Conservation (phyloP, 352 stramenopile species). For the Phytophthora quininea region DNA sequence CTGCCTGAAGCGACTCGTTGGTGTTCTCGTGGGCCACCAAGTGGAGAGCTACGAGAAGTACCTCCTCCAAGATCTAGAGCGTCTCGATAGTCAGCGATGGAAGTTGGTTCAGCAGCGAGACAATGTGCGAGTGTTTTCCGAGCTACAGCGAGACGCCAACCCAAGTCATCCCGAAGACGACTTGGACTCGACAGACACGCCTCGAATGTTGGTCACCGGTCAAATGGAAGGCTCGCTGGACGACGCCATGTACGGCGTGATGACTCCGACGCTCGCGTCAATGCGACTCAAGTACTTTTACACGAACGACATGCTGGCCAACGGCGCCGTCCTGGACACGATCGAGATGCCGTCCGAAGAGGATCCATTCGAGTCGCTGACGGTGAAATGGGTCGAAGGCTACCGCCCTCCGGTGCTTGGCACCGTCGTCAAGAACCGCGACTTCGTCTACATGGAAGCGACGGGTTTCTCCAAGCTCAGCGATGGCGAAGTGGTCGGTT, state of each 20-base stretch:
- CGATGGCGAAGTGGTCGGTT: constrained; percentile 57
- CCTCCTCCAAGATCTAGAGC: constrained; percentile 29
- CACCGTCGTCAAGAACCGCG: constrained; percentile 37
- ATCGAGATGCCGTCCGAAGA: constrained; percentile 39
- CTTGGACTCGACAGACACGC: constrained; percentile 20
- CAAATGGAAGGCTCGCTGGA: constrained; percentile 32
- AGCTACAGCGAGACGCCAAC: constrained; percentile 8
- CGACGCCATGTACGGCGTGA: constrained; percentile 53
- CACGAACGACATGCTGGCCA: constrained; percentile 34
- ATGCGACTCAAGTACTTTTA: constrained; percentile 60
- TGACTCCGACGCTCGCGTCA: constrained; percentile 34
- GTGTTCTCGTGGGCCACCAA: constrained; percentile 36
- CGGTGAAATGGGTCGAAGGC: constrained; percentile 54
- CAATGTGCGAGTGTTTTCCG: constrained; percentile 35
- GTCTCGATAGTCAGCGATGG: constrained; percentile 36
- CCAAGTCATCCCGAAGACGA: constrained; percentile 6
- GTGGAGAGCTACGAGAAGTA: constrained; percentile 38
- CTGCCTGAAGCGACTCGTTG: constrained; percentile 36
- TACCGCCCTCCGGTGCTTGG: constrained; percentile 33
- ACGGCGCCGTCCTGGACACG: constrained; percentile 41
- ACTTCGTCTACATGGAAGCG: constrained; percentile 45
- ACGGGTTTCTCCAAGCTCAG: constrained; percentile 46
- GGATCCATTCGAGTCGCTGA: constrained; percentile 54
- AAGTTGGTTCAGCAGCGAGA: constrained; percentile 35
- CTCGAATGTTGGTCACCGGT: constrained; percentile 29